Base-by-base conservation (phyloP, 192 early-diverging fungal genomes). In the Coemansia sp. region DNA sequence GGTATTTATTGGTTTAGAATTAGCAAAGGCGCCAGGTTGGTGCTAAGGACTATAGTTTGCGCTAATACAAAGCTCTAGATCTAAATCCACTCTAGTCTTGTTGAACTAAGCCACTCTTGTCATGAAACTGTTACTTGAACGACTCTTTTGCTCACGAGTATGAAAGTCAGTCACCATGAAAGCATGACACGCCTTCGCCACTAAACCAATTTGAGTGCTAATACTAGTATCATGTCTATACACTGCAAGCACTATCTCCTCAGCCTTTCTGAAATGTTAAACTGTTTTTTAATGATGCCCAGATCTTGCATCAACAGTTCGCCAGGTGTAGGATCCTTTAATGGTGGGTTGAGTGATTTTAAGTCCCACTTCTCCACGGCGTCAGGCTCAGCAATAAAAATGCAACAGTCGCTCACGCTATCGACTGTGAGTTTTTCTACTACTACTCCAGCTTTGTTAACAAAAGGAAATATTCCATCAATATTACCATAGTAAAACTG, bases 321-420 rank as follows among this genome's bases (percentile, higher is more conserved):
- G 3, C 12, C 41, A 13, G 12, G 11, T 43, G 15, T 43, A 43
- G 12, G 15, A n/a, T n/a, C n/a, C n/a, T n/a, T n/a, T n/a, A n/a
- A n/a, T n/a, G n/a, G n/a, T n/a, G n/a, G n/a, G n/a, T n/a, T n/a
- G n/a, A n/a, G n/a, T n/a, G n/a, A n/a, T n/a, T n/a, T n/a, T n/a
- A n/a, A n/a, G n/a, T n/a, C n/a, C n/a, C n/a, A n/a, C n/a, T n/a
- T n/a, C n/a, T n/a, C n/a, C n/a, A n/a, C n/a, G n/a, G n/a, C n/a
- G n/a, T n/a, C n/a, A n/a, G 55, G 47, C 47, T 49, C 34, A 31
- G 29, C 55, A 49, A 49, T 49, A 49, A 49, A 49, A 20, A 49
- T 49, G n/a, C n/a, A 49, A 49, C 47, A 49, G 18, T 20, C n/a
- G 4, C 5, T 22, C 5, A 49, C 47, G 0, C 8, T 5, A 49